Percentiles rank a stretch among this genome's conserved stretches.
Conservation (phyloP, 257 asterid genomes). For the Solanum sejunctum region DNA sequence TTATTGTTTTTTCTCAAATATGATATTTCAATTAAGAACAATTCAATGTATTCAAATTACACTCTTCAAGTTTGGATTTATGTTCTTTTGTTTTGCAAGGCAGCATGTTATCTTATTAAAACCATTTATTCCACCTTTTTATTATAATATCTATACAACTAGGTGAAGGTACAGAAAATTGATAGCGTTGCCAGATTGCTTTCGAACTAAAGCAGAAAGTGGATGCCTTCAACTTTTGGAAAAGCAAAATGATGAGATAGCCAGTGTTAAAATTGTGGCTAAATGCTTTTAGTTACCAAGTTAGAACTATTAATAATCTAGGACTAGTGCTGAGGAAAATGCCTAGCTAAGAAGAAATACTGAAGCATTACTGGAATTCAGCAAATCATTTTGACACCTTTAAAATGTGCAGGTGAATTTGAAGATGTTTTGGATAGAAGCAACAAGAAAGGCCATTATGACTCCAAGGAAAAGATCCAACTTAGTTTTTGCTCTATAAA, state of each 20-base stretch:
- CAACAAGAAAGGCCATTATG: constrained; percentile 11
- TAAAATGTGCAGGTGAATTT: constrained; percentile 63
- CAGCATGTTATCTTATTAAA: neutral
- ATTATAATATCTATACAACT: neutral
- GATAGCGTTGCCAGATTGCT: neutral
- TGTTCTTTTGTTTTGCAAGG: neutral
- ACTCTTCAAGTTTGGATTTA: neutral
- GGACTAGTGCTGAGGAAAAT: neutral
- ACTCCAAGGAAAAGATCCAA: constrained; percentile 34
- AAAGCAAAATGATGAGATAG: neutral
- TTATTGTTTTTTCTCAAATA: neutral
- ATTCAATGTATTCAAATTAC: neutral
- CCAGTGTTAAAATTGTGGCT: neutral
- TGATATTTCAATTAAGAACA: neutral
- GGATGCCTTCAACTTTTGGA: neutral
- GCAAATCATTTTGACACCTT: constrained; percentile 1
- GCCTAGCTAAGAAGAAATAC: neutral
- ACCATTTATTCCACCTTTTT: neutral
- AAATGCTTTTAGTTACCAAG: neutral
- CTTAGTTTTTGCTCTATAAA: constrained; percentile 25
- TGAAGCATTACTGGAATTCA: neutral
- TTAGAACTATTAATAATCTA: neutral
- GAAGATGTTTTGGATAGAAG: constrained; percentile 60
- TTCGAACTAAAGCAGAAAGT: neutral
- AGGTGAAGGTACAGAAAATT: neutral